Conservation (phyloP, 352 stramenopile species). For the Pythium angustatum region DNA sequence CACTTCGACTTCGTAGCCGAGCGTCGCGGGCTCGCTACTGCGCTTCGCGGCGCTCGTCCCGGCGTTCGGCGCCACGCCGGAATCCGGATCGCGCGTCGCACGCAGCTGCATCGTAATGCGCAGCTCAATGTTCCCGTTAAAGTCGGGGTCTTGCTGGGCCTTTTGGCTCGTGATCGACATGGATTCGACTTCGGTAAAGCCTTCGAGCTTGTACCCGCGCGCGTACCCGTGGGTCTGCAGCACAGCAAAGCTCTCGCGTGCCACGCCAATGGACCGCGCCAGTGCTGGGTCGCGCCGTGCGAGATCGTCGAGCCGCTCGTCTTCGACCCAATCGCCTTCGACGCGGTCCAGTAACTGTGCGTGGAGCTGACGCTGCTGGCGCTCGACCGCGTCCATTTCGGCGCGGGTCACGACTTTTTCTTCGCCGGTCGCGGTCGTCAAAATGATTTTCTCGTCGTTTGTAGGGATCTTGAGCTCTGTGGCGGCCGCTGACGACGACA, state of each 20-base stretch:
- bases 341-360: constrained; percentile 23
- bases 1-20: constrained; percentile 38
- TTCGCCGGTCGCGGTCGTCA: constrained; percentile 47
- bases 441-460: constrained; percentile 27
- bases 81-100: constrained; percentile 24
- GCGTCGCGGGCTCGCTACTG: constrained; percentile 12
- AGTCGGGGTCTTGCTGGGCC: constrained; percentile 22
- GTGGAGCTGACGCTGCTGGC: constrained; percentile 33
- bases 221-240: constrained; percentile 66
- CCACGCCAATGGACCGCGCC: constrained; percentile 47
- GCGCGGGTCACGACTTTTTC: constrained; percentile 38
- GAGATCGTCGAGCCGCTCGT: constrained; percentile 40
- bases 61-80: constrained; percentile 21
- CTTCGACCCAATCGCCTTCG: constrained; percentile 31
- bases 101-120: constrained; percentile 55
- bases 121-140: constrained; percentile 36
- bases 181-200: constrained; percentile 58
- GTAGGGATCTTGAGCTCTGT: constrained; percentile 12
- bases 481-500: not conserved
- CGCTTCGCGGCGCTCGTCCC: constrained; percentile 36
- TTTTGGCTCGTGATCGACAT: constrained; percentile 35
- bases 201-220: constrained; percentile 44
- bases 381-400: constrained; percentile 26
- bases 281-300: constrained; percentile 46
- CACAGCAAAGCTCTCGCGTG: constrained; percentile 47